Evolutionary conservation across 208 protist genomes (phyloP).

Genomic region (Leishmania major): DNA sequence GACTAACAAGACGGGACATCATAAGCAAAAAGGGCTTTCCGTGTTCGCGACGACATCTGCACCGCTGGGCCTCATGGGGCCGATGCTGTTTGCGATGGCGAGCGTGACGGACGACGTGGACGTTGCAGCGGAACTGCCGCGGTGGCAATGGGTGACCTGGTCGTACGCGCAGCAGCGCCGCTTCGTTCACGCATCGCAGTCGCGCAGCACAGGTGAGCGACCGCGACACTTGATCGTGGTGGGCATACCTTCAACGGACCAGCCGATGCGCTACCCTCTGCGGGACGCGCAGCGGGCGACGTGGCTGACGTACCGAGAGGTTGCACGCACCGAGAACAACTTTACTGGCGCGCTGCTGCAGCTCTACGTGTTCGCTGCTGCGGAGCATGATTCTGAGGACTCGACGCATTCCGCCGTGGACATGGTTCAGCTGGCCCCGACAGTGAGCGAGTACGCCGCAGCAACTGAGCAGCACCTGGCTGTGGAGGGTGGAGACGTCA

Average conservation of each 20-base stretch:
- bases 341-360: conserved; percentile 15
- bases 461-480: background rate
- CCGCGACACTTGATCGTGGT: background rate
- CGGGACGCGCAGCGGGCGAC: conserved; percentile 40
- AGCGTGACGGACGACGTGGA: background rate
- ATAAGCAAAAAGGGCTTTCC: background rate
- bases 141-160: background rate
- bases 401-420: background rate
- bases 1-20: background rate
- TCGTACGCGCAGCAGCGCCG: conserved; percentile 7
- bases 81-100: background rate
- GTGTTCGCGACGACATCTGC: conserved; percentile 7
- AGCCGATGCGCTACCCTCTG: conserved; percentile 1
- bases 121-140: background rate
- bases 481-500: background rate
- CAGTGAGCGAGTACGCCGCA: background rate
- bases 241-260: background rate
- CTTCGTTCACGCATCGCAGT: conserved; percentile 11
- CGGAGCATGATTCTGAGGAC: background rate
- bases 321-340: conserved; percentile 32
- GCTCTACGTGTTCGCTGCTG: too few species aligned
- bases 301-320: conserved; percentile 42
- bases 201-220: conserved; percentile 1
- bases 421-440: background rate
- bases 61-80: conserved; percentile 19